Evolutionary conservation across 768 basidiomycete species (phyloP).

Genomic region (Asterophora lycoperdoides): DNA sequence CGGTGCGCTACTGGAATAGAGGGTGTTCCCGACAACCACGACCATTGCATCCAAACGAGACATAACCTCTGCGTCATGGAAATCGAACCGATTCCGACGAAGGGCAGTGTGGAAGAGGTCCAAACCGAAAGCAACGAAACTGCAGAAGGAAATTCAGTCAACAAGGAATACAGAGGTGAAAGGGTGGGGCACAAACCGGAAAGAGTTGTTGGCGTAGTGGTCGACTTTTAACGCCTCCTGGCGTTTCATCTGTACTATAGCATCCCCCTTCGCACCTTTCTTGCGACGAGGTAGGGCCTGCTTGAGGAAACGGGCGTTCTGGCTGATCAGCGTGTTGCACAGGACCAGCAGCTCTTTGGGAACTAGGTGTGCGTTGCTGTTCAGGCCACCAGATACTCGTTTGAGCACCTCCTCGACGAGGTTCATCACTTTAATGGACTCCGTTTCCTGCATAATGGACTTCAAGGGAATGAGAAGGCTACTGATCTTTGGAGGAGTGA

Average conservation of each 20-base stretch:
- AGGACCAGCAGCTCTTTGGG: conserved; percentile 72
- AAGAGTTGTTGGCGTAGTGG: conserved; percentile 83
- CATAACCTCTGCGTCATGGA: conserved; percentile 67
- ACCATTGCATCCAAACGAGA: conserved; percentile 87
- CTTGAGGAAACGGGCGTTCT: conserved; percentile 84
- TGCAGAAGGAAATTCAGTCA: conserved; percentile 24
- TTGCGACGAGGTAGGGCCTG: conserved; percentile 41
- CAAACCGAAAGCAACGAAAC: conserved; percentile 88
- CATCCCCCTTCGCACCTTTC: conserved; percentile 44
- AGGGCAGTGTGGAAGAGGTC: conserved; percentile 88
- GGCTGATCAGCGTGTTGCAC: conserved; percentile 86
- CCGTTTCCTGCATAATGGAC: conserved; percentile 82
- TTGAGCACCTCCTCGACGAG: conserved; percentile 87
- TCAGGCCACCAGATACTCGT: conserved; percentile 78
- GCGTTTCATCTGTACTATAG: conserved; percentile 77
- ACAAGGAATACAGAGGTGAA: neutral
- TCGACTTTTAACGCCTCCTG: conserved; percentile 49
- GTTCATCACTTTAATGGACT: conserved; percentile 71
- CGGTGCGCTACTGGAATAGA: conserved; percentile 77
- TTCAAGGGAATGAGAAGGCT: conserved; percentile 74
- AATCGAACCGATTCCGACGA: conserved; percentile 81
- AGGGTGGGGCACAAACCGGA: conserved; percentile 48
- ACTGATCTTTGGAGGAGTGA: conserved; percentile 75
- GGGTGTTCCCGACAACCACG: conserved; percentile 81
- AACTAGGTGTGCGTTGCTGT: conserved; percentile 69